Evolutionary conservation across 176 grass and related monocot species (phyloP).

Genomic region (Luzula sylvatica): DNA sequence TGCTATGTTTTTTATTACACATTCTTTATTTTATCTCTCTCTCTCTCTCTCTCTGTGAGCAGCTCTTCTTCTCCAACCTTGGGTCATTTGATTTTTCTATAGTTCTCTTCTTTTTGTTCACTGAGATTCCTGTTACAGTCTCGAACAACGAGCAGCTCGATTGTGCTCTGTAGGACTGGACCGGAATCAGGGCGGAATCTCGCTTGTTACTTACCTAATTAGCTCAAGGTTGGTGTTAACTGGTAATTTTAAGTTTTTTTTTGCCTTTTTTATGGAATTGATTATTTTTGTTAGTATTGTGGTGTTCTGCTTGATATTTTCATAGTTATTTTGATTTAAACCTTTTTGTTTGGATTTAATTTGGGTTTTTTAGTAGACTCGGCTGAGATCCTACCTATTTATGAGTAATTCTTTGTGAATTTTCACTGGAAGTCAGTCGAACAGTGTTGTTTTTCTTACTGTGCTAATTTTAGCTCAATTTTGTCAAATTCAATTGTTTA

Average conservation of each 20-base stretch:
- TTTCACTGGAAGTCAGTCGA: background rate
- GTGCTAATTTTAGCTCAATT: too few species aligned
- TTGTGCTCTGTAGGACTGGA: background rate
- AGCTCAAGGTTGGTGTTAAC: background rate
- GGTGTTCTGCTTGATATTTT: background rate
- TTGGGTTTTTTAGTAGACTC: background rate
- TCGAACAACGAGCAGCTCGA: background rate
- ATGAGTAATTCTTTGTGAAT: background rate
- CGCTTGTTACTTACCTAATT: background rate
- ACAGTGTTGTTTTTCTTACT: background rate
- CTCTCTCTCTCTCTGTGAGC: conserved; percentile 1
- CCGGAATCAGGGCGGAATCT: background rate
- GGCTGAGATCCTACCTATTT: background rate
- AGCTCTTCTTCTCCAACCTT: background rate
- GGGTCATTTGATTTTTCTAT: background rate
- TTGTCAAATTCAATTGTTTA: conserved; percentile 6
- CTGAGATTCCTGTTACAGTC: background rate
- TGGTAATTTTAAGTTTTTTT: conserved; percentile 6
- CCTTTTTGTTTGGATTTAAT: background rate
- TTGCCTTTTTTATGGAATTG: background rate
- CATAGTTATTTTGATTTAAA: background rate
- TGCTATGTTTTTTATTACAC: background rate
- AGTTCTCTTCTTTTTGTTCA: background rate
- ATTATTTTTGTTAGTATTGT: background rate
- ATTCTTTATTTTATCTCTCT: background rate